Conservation (phyloP, 345 rosid genomes). For the Populus nigra region DNA sequence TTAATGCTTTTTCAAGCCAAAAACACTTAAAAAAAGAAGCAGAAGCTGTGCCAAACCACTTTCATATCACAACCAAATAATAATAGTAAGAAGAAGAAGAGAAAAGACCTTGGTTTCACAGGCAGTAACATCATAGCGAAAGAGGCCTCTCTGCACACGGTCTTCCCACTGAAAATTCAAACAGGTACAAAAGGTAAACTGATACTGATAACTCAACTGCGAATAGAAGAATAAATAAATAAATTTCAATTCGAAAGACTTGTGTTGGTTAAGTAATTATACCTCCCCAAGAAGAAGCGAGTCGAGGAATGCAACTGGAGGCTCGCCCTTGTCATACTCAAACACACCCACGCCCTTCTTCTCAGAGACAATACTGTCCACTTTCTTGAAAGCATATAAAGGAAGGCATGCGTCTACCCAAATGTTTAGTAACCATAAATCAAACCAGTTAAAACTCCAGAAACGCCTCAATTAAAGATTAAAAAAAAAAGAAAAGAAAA, state of each 20-base stretch:
- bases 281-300: slow-evolving; percentile 84
- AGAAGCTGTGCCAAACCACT: too few relatives aligned
- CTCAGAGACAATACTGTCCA: slow-evolving; percentile 24
- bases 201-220: not conserved
- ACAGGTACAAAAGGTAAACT: not conserved
- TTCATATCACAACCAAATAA: not conserved
- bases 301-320: slow-evolving; percentile 68
- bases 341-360: slow-evolving; percentile 18
- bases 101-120: slow-evolving; percentile 82
- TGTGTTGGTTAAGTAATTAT: slow-evolving; percentile 14
- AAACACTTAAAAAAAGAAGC: too few relatives aligned
- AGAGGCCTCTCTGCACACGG: slow-evolving; percentile 79
- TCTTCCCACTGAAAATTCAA: slow-evolving; percentile 79
- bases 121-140: slow-evolving; percentile 93
- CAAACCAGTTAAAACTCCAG: not conserved
- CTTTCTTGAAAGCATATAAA: slow-evolving; percentile 63
- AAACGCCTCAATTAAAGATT: not conserved
- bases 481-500: not conserved
- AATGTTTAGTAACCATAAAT: not conserved
- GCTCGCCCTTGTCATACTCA: slow-evolving; percentile 31
- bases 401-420: slow-evolving; percentile 67
- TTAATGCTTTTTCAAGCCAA: too few relatives aligned
- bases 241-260: not conserved
- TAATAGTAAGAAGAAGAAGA: not conserved
- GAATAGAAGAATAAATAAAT: not conserved